Evolutionary conservation across 371 early-diverging fungal species (phyloP).

Genomic region (Zychaea mexicana): DNA sequence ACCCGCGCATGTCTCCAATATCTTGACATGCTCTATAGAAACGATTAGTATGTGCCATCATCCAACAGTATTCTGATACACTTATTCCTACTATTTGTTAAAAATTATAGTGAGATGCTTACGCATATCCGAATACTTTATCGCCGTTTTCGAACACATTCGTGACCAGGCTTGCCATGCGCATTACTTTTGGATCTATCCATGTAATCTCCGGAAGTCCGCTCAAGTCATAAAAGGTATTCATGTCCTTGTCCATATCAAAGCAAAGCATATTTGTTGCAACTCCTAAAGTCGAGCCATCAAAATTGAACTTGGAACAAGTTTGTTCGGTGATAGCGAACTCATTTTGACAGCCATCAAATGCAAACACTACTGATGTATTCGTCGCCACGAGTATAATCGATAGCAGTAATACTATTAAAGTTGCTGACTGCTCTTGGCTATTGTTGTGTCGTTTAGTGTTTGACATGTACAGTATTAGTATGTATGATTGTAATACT

Average conservation of each 20-base stretch:
- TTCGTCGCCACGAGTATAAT: too few relatives aligned
- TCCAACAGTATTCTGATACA: too few relatives aligned
- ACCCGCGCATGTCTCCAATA: constrained; percentile 45
- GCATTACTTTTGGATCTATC: constrained; percentile 12
- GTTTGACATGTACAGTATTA: too few relatives aligned
- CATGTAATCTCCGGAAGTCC: constrained; percentile 20
- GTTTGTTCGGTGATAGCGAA: background rate
- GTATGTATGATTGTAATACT: too few relatives aligned
- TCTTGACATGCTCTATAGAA: constrained; percentile 27
- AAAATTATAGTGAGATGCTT: too few relatives aligned
- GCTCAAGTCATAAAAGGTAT: constrained; percentile 30
- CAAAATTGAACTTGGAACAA: constrained; percentile 10
- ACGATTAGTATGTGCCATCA: too few relatives aligned
- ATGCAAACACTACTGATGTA: constrained; percentile 1
- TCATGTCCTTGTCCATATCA: background rate
- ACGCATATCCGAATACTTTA: constrained; percentile 36
- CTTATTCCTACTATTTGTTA: too few relatives aligned
- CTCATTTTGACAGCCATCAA: constrained; percentile 3
- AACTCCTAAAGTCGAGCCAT: background rate
- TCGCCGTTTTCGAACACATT: constrained; percentile 45
- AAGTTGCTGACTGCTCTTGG: too few relatives aligned
- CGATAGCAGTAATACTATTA: too few relatives aligned
- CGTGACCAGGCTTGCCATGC: constrained; percentile 37
- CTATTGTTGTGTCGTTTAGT: too few relatives aligned
- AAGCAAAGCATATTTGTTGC: background rate